phyloP scores from a whole-genome alignment of 129 eudicot species.

The Saussurea involucrata region DNA sequence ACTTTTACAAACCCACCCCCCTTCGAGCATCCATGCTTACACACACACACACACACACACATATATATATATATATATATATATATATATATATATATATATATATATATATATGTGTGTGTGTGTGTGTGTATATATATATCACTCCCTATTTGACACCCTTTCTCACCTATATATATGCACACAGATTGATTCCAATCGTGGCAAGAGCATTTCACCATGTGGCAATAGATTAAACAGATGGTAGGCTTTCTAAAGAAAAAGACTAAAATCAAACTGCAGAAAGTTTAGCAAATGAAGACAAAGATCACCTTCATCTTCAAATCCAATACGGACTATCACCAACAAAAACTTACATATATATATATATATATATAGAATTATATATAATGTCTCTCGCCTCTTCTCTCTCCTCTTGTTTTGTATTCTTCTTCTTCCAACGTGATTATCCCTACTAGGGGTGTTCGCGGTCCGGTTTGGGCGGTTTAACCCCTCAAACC shows the following conservation, averaged over 20 bases:
- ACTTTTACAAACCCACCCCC: too few species aligned
- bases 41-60: too few species aligned
- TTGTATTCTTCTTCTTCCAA: constrained; percentile 17
- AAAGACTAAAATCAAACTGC: neutral
- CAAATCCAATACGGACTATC: neutral
- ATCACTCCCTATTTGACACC: too few species aligned
- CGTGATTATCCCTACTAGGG: constrained; percentile 25
- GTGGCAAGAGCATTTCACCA: constrained; percentile 36
- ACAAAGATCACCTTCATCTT: constrained; percentile 25
- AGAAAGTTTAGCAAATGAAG: constrained; percentile 17
- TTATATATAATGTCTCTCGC: neutral
- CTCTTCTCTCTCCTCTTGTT: constrained; percentile 17
- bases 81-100: too few species aligned
- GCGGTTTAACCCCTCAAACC: too few species aligned
- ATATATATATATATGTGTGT: too few species aligned
- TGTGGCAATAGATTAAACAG: constrained; percentile 22
- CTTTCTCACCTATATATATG: too few species aligned
- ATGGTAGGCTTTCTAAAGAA: constrained; percentile 13
- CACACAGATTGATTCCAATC: constrained; percentile 1
- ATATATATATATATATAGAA: too few species aligned
- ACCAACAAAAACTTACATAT: neutral
- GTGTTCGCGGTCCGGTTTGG: too few species aligned
- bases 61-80: too few species aligned
- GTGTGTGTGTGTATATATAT: too few species aligned
- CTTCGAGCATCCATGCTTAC: too few species aligned